Base-by-base conservation (phyloP, 192 early-diverging fungal species). In the Chytriomyces hyalinus region DNA sequence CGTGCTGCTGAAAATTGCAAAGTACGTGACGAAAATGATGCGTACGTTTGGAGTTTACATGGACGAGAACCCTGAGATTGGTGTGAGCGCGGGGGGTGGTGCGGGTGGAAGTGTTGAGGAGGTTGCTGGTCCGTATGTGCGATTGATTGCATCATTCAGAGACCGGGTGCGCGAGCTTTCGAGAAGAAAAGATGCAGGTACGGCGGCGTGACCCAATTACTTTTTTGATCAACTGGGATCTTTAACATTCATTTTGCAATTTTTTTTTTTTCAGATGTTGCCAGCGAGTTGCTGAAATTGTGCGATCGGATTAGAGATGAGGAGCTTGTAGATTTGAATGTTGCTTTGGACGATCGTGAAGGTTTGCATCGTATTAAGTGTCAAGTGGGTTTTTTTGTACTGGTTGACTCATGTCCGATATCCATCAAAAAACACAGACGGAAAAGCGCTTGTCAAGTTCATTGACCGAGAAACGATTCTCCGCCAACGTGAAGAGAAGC, bases 331-430 rank as follows among this genome's bases (percentile, higher is more conserved):
- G 90, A 93, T 53, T 83, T 97, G n/a, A 95, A 95, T 28, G 92
- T 99, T 11, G 87, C 91, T 1, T 85, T 99, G 70, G 97, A 97
- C 78, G 97, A 99, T 84, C 93, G 94, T 70, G 97, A 96, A 68
- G 86, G 78, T 81, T 48, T 13, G 53, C 13, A 17, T 26, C 61
- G 20, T 49, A 50, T 22, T n/a, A 11, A 78, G 69, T 67, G n/a
- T 50, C 24, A 36, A n/a, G 28, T 13, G 10, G 7, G 17, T n/a
- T 44, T 80, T 6, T 26, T 22, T 17, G 6, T 3, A 3, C 53
- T 20, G 10, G 6, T 36, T 4, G 5, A 20, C 24, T 57, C 13
- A 36, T 36, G 3, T 36, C 36, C 24, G 24, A 26, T 26, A 6
- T 6, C 70, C 9, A 63, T 62, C 11, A n/a, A 20, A 48, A 26